Conservation (phyloP, 2,329 filamentous ascomycete genomes). For the Metarhizium robertsii region DNA sequence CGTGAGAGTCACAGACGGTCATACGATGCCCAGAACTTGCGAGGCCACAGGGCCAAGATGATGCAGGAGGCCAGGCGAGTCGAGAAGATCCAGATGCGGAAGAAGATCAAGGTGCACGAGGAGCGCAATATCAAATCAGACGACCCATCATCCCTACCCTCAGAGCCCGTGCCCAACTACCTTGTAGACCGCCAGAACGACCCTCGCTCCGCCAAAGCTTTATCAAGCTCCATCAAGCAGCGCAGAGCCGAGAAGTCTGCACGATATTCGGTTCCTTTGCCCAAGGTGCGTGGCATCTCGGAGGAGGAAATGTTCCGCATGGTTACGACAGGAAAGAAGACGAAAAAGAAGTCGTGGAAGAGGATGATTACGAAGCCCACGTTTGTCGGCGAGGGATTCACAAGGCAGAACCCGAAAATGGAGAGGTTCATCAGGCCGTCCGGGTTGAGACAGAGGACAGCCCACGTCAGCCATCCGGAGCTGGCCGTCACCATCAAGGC, state of each 20-base stretch:
- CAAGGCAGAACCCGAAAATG: slow-evolving; percentile 73
- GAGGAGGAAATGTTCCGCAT: slow-evolving; percentile 99
- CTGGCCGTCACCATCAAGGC: slow-evolving; percentile 82
- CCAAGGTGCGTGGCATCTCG: slow-evolving; percentile 82
- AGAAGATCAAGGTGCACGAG: slow-evolving; percentile 89
- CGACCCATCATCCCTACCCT: slow-evolving; percentile 61
- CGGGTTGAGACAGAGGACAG: slow-evolving; percentile 41
- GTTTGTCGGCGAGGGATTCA: slow-evolving; percentile 89
- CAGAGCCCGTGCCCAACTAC: slow-evolving; percentile 81
- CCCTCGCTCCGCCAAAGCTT: slow-evolving; percentile 52
- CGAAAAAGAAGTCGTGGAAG: slow-evolving; percentile 69
- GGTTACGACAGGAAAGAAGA: slow-evolving; percentile 93
- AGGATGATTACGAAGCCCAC: slow-evolving; percentile 51
- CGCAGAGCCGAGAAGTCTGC: slow-evolving; percentile 91
- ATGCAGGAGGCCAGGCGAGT: slow-evolving; percentile 88
- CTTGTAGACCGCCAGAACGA: slow-evolving; percentile 69
- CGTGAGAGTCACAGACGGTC: too few species aligned
- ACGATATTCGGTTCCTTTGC: slow-evolving; percentile 83
- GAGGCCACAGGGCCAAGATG: slow-evolving; percentile 84
- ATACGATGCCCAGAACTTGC: slow-evolving; percentile 41
- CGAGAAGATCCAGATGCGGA: slow-evolving; percentile 98
- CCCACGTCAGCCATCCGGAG: slow-evolving; percentile 60
- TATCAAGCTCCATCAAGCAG: slow-evolving; percentile 86
- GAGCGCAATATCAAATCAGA: slow-evolving; percentile 91
- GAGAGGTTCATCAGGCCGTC: slow-evolving; percentile 46